Base-by-base conservation (phyloP, 2,329 filamentous ascomycete genomes). In the Macrophomina phaseolina region DNA sequence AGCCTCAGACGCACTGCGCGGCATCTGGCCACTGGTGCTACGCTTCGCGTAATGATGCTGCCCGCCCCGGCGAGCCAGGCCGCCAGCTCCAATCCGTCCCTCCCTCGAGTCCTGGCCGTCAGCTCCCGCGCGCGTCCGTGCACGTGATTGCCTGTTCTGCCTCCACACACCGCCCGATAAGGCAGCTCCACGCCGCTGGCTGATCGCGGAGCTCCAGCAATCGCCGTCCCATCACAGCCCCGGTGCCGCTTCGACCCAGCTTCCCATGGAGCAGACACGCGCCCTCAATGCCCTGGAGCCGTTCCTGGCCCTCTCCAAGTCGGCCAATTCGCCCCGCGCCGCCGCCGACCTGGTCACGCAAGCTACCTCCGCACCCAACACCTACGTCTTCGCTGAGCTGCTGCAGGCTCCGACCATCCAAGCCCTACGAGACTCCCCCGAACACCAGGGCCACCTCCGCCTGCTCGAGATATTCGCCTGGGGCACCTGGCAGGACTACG, bases 321-420 rank as follows among this genome's bases (percentile, higher is more conserved):
- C 93, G 11, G 93, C 92, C 69, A 92, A 88, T 6, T 93, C 93
- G 11, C 90, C 93, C 48, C 90, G 91, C 72, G 92, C 93, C 67
- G 91, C 94, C 49, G 90, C 91, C 74, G 93, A 97, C 77, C 87
- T 98, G 64, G 87, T 98, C 77, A 88, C 86, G 52, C 92, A 93
- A 80, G 95, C 94, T 69, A 98, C 93, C 61, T 93, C 93, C n/a
- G 90, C 90, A 66, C 89, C 91, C 34, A 92, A 93, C 79, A 97
- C 94, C 70, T 99, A 90, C 79, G 86, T 98, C 80, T 99, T 99
- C 82, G 88, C 91, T 71, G 94, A 98, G 81, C 89, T 99, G n/a
- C 89, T 99, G 45, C 86, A 91, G 73, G 89, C 89, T 1, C 88
- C 91, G 0, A 89, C 92, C 72, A 89, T 98, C 71, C 91, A 95